These are phyloP conservation scores for Toxoplasma gondii DNA, from an alignment of 169 alveolate genomes.

Conservation along the genomic window DNA sequence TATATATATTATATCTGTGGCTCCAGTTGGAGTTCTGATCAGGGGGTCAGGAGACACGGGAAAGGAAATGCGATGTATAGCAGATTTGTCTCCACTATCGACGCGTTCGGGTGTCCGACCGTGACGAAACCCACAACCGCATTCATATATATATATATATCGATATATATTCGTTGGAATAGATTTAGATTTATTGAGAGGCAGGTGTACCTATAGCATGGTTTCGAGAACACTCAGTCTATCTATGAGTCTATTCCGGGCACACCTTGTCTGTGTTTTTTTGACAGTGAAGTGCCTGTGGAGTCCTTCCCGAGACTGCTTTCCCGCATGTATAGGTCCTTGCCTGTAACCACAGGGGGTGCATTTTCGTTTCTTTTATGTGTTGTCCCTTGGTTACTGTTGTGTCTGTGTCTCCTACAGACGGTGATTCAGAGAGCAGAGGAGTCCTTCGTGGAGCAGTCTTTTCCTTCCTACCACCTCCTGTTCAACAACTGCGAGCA, in stretches of 20 bases:
- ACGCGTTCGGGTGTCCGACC: no score
- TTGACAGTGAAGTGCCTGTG: no score
- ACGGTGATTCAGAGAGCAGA: slow-evolving; percentile 37
- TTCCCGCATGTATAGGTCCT: no score
- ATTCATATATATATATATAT: neutral
- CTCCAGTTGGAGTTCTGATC: no score
- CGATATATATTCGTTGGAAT: neutral
- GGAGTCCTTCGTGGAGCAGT: slow-evolving; percentile 45
- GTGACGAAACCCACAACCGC: neutral
- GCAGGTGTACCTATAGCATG: neutral
- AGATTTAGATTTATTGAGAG: neutral
- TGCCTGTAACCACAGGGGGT: neutral
- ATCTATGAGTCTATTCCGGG: no score
- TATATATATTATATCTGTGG: no score
- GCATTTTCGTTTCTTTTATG: neutral
- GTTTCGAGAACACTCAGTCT: no score
- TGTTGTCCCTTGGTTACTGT: neutral
- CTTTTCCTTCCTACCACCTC: slow-evolving; percentile 2
- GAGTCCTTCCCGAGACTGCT: no score
- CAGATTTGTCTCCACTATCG: no score
- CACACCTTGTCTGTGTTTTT: no score
- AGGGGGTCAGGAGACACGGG: no score
- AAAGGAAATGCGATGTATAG: no score
- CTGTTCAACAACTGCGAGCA: slow-evolving; percentile 44
- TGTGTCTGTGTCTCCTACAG: slow-evolving; percentile 8